Conservation (phyloP, 768 basidiomycete species). For the Chalciporus piperatus region DNA sequence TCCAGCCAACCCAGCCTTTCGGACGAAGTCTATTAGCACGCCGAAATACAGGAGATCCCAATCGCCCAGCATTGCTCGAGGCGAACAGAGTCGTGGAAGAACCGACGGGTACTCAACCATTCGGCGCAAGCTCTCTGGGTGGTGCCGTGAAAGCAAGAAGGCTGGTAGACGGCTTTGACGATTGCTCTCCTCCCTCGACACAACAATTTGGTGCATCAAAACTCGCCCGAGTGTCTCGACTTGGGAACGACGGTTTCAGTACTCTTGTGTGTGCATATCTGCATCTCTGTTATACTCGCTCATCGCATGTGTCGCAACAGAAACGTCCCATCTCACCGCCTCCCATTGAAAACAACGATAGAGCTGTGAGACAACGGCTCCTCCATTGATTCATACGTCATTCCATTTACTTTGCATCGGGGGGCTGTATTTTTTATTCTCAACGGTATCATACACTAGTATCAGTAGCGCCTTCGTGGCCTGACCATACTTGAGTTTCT, state of each 20-base stretch:
- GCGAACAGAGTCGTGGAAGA: not conserved
- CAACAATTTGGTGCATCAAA: constrained; percentile 6
- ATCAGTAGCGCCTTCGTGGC: too few relatives aligned
- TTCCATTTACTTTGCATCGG: too few relatives aligned
- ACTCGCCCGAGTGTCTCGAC: constrained; percentile 18
- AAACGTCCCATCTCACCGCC: constrained; percentile 16
- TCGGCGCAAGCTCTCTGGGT: constrained; percentile 39
- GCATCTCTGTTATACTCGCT: not conserved
- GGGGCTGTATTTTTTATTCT: not conserved
- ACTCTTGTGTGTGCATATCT: not conserved
- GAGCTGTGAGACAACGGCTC: constrained; percentile 13
- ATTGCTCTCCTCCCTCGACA: not conserved
- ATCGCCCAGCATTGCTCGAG: not conserved
- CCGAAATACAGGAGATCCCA: not conserved
- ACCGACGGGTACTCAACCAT: constrained; percentile 38
- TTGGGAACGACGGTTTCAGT: constrained; percentile 10
- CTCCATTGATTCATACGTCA: constrained; percentile 12
- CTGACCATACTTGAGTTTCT: too few relatives aligned
- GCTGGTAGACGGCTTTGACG: not conserved
- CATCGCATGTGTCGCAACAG: constrained; percentile 1
- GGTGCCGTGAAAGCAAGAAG: not conserved
- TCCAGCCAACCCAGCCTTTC: constrained; percentile 33
- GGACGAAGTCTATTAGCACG: constrained; percentile 29
- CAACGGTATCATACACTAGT: too few relatives aligned
- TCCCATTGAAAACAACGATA: not conserved